Base-by-base conservation (phyloP, 1,284 basidiomycete species). In the Heterobasidion irregulare region DNA sequence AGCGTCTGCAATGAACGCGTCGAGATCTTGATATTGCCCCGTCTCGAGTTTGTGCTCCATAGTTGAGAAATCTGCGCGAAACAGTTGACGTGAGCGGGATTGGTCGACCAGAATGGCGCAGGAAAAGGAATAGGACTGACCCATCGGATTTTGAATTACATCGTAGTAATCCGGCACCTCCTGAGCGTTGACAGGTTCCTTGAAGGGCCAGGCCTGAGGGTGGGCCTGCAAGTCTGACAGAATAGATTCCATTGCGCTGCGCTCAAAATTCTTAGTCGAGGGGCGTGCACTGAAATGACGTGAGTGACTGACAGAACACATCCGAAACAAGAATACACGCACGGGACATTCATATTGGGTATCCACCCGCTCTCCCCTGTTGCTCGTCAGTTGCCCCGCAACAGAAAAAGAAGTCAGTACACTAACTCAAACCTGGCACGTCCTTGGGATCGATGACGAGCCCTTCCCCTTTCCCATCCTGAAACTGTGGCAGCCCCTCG, bases 31-130 rank as follows among this genome's bases (percentile, higher is more conserved):
- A 69, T 98, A 99, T 62, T 85, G 77, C 62, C 83, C 84, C 51
- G 80, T 87, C 57, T 95, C 90, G 33, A 99, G 82, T 69, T 95
- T 98, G 68, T 87, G 81, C 66, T 94, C 90, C 86, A 99, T 98
- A 2, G 92, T 97, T 53, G 78, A 77, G 57, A 99, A 82, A 68
- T 99, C 96, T 94, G 65, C 32, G 8, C 8, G 61, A 34, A 35
- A 45, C 34, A 48, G 13, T 35, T 35, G 13, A 38, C 8, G 49
- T 61, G 32, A 62, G 56, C 26, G 33, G 53, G 26, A 26, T 26
- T 26, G 26, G 26, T 26, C 19, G 50, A 34, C 33, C 8, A 32
- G 43, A 18, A 9, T 26, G 8, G 33, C 51, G 49, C 43, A 33
- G 33, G 6, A 50, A 15, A 41, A n/a, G 2, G 8, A 26, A 15